A percentile compares a stretch with the other conserved stretches of the same genome.
These are phyloP conservation scores for Penicillium chermesinum DNA, from an alignment of 495 filamentous ascomycete genomes.

Conservation along the genomic window DNA sequence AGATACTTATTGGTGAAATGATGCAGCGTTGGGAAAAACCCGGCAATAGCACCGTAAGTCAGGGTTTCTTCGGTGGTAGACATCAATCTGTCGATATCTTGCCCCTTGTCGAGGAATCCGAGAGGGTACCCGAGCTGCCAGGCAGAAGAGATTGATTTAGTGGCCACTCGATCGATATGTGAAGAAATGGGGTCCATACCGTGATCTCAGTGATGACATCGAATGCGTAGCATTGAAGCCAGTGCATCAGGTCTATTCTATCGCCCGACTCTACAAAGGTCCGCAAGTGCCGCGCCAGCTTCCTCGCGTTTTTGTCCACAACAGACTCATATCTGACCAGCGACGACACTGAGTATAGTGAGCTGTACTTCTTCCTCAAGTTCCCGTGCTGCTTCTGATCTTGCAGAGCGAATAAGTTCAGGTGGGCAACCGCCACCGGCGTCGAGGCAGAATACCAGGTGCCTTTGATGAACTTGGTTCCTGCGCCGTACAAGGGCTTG, in stretches of 20 bases:
- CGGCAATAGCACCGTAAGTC: not conserved
- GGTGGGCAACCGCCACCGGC: not conserved
- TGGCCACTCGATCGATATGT: too few species aligned
- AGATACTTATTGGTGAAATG: not conserved
- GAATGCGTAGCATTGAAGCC: slow-evolving; percentile 48
- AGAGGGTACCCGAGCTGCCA: slow-evolving; percentile 46
- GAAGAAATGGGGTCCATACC: slow-evolving; percentile 3
- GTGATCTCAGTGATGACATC: slow-evolving; percentile 57
- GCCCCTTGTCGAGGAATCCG: slow-evolving; percentile 51
- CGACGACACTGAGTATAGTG: slow-evolving; percentile 39
- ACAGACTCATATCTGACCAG: slow-evolving; percentile 42
- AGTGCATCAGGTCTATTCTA: slow-evolving; percentile 13
- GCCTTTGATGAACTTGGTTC: slow-evolving; percentile 9
- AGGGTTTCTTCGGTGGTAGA: slow-evolving; percentile 29
- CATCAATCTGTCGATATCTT: slow-evolving; percentile 53
- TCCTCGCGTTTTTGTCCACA: slow-evolving; percentile 37
- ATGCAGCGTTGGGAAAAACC: not conserved
- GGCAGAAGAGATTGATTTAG: too few species aligned
- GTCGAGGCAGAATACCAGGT: slow-evolving; percentile 8
- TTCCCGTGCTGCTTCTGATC: slow-evolving; percentile 15
- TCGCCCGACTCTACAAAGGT: slow-evolving; percentile 10
- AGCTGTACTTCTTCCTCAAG: slow-evolving; percentile 16
- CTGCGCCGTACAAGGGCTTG: slow-evolving; percentile 29
- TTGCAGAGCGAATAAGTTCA: slow-evolving; percentile 21
- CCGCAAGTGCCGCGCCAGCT: slow-evolving; percentile 30